A percentile compares a stretch with the other conserved stretches of the same genome.
These are phyloP conservation scores for Moricandia moricandioides DNA, from an alignment of 345 rosid species.

Conservation along the genomic window DNA sequence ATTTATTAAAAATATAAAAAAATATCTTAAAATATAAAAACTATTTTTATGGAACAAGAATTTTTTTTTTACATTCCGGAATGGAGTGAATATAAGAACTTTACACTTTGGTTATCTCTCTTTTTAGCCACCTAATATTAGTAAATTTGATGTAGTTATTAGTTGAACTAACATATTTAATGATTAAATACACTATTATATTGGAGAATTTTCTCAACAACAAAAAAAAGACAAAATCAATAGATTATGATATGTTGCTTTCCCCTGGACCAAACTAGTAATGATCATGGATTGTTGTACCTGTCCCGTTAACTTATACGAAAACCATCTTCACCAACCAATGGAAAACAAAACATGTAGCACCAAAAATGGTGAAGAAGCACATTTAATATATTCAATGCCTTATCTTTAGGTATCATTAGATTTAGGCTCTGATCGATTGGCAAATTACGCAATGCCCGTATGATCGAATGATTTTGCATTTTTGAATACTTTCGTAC, in stretches of 20 bases:
- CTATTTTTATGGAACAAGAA: no score
- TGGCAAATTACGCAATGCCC: neutral
- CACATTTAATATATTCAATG: neutral
- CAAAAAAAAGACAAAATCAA: neutral
- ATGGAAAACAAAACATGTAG: slow-evolving; percentile 18
- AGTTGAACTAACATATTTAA: slow-evolving; percentile 19
- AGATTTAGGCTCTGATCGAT: neutral
- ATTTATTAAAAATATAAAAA: no score
- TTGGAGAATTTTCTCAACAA: slow-evolving; percentile 14
- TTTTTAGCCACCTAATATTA: neutral
- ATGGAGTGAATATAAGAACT: no score
- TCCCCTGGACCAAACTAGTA: slow-evolving; percentile 17
- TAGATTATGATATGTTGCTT: slow-evolving; percentile 9
- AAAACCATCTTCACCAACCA: slow-evolving; percentile 21
- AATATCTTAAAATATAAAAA: no score
- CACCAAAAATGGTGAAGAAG: slow-evolving; percentile 22
- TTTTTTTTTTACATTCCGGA: no score
- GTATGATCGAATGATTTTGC: neutral
- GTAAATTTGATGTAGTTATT: neutral
- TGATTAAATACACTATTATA: neutral
- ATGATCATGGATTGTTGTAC: slow-evolving; percentile 23
- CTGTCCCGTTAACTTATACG: slow-evolving; percentile 33
- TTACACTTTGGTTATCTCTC: neutral
- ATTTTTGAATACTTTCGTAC: neutral
- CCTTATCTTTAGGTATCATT: neutral